Base-by-base conservation (phyloP, 2,329 filamentous ascomycete genomes). In the Fusarium temperatum region DNA sequence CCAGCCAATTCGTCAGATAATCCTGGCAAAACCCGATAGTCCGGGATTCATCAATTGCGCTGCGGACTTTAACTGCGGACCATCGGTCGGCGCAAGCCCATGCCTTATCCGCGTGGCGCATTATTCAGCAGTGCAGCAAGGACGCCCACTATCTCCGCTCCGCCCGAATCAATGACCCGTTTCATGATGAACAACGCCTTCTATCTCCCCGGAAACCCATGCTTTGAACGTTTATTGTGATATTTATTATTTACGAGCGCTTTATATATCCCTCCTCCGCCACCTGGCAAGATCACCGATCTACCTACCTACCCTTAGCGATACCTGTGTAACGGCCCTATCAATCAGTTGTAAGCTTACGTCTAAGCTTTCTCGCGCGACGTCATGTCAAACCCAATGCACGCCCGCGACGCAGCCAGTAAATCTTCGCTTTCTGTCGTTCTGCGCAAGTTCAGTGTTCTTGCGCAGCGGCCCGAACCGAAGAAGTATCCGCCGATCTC, bases 401-500 rank as follows among this genome's bases (percentile, higher is more conserved):
- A 32, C 39, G 41, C 56, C 57, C 28, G 55, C 54, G 65, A 62
- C 32, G 51, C 54, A 55, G 70, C 50, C 50, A 50, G 53, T 24
- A 36, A 65, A 41, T 70, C 60, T 44, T 68, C 69, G 7, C 35
- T 76, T 12, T 74, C 73, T 2, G 58, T 39, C 41, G 69, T 78
- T 11, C 41, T 80, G 24, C 75, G 77, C 65, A 80, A 82, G 67
- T 55, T 75, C 35, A 76, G 70, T 30, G 58, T 72, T 30, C 54
- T 77, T 17, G 39, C 60, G 42, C 67, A 75, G 26, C 74, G 70
- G 58, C 74, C 76, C 39, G 62, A 63, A 24, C 63, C 67, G 22
- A 72, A 68, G 8, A 63, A 78, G 6, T 82, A 80, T 57, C 79
- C 80, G 5, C 66, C 80, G 4, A 68, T 80, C 28, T 78, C 78